Evolutionary conservation across 305 asterid species (phyloP).

Genomic region (Euphrasia arctica): DNA sequence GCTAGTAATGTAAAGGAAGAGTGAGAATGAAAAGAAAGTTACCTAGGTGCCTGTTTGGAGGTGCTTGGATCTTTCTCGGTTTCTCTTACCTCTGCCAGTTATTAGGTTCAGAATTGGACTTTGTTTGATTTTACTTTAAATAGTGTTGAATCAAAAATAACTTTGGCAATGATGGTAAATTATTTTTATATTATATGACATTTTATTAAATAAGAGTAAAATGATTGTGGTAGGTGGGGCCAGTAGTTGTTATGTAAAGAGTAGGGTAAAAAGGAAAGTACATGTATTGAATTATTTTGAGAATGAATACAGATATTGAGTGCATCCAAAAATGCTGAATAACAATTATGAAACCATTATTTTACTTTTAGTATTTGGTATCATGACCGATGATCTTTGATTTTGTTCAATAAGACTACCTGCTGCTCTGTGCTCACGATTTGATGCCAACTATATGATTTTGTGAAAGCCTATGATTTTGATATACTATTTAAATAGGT

Average conservation of each 20-base stretch:
- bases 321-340: too few relatives aligned
- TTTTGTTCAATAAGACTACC: not conserved
- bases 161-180: conserved; percentile 5
- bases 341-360: too few relatives aligned
- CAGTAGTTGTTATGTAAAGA: too few relatives aligned
- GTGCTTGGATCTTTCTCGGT: not conserved
- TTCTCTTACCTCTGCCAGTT: not conserved
- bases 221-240: too few relatives aligned
- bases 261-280: too few relatives aligned
- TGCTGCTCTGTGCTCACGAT: too few relatives aligned
- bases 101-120: not conserved
- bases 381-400: conserved; percentile 7
- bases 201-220: too few relatives aligned
- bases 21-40: not conserved
- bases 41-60: not conserved
- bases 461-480: conserved; percentile 13
- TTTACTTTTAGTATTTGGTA: too few relatives aligned
- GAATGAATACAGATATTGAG: too few relatives aligned
- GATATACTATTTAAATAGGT: not conserved
- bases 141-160: not conserved
- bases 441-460: not conserved
- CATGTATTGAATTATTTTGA: too few relatives aligned
- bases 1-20: not conserved
- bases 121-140: not conserved
- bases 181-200: too few relatives aligned